Base-by-base conservation (phyloP, 345 rosid species). In the Pseudoturritis turrita region DNA sequence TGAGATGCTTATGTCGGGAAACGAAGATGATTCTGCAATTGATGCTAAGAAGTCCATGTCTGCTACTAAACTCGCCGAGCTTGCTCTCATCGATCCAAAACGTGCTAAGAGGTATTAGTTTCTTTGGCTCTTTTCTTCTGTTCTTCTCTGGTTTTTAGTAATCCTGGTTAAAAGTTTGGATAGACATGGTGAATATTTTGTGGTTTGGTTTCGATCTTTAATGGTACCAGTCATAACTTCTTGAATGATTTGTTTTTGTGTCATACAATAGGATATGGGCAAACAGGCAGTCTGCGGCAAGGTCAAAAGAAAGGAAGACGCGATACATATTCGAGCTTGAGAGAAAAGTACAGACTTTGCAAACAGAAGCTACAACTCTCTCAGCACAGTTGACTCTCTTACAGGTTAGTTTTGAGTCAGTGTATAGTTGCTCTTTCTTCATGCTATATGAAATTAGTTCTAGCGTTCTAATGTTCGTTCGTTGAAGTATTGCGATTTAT, bases 221-320 rank as follows among this genome's bases (percentile, higher is more conserved):
- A 17, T 15, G 49, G 3, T 13, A 57, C 49, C 26, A 52, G 10
- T 33, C 37, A 23, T 55, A 56, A 41, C 37, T 28, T 4, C 3
- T 8, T 22, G 11, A 25, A 13, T 74, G 57, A 51, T 51, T 23
- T 50, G 33, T 59, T 28, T 39, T 51, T 60, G 59, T 43, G 17
- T 62, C 29, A 41, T 59, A 35, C 26, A 3, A 67, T 70, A 95
- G 99, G 88, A 89, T 95, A 47, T 89, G 96, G 96, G 99, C 98
- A 6, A 92, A 92, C 61, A 85, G 98, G 85, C 98, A 93, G 78
- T 93, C 98, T 2, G 98, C 98, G 10, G 98, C 97, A 25, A 81
- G 97, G 78, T 94, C 97, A 33, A 94, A 94, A 85, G 97, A 94
- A 81, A 84, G 97, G 81, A 94, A 94, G 82, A 89, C 90, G 88